phyloP scores from a whole-genome alignment of 805 yeast genomes.

The Debaryomyces tyrocola region DNA sequence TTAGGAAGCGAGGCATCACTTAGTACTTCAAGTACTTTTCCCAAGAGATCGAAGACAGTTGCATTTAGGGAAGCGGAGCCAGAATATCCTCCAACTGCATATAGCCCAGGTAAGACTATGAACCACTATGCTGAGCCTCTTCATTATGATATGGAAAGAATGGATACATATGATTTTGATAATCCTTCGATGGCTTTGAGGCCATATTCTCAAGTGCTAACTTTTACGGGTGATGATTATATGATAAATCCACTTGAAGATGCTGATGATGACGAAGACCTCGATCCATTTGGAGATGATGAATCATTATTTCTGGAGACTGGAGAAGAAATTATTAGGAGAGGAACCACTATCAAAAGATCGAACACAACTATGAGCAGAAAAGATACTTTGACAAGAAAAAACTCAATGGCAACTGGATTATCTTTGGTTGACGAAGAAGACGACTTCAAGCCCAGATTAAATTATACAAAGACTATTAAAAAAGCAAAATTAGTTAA shows the following conservation, averaged over 20 bases:
- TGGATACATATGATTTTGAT: slow-evolving; percentile 5
- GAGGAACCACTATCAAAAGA: slow-evolving; percentile 31
- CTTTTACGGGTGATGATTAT: slow-evolving; percentile 38
- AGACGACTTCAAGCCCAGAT: slow-evolving; percentile 39
- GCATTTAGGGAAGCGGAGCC: slow-evolving; percentile 31
- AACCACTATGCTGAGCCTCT: slow-evolving; percentile 10
- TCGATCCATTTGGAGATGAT: slow-evolving; percentile 46
- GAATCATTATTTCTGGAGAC: slow-evolving; percentile 43
- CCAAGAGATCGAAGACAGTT: slow-evolving; percentile 21
- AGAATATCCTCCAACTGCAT: slow-evolving; percentile 30
- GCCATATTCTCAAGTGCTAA: slow-evolving; percentile 20
- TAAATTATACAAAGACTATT: slow-evolving; percentile 43
- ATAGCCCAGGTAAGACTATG: slow-evolving; percentile 21
- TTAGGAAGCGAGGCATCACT: background rate
- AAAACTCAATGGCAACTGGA: slow-evolving; percentile 2
- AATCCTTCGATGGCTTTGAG: slow-evolving; percentile 15
- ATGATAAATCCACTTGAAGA: slow-evolving; percentile 41
- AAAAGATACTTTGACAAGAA: slow-evolving; percentile 5
- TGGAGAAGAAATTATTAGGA: slow-evolving; percentile 35
- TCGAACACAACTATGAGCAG: slow-evolving; percentile 11
- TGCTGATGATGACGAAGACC: slow-evolving; percentile 31
- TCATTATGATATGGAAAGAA: slow-evolving; percentile 9
- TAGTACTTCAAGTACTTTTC: background rate
- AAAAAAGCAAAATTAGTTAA: slow-evolving; percentile 42
- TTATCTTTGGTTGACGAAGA: slow-evolving; percentile 23